A percentile compares a stretch with the other conserved stretches of the same genome.
phyloP scores from a whole-genome alignment of 108 stramenopile species.

The Cyclostephanos tholiformis region DNA sequence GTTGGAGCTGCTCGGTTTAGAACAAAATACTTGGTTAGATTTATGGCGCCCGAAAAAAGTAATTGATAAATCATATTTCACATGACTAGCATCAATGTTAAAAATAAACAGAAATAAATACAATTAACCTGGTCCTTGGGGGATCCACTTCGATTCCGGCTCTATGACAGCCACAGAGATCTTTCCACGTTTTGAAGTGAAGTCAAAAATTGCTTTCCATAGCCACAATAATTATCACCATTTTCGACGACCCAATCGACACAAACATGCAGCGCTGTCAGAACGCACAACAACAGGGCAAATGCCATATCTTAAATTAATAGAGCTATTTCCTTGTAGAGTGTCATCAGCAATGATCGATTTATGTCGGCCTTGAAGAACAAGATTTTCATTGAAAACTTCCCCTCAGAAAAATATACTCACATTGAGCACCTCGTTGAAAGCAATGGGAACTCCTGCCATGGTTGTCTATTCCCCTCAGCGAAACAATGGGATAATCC shows the following conservation, averaged over 20 bases:
- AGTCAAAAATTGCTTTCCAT: slow-evolving; percentile 13
- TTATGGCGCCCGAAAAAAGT: background rate
- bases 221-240: no score
- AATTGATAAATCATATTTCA: background rate
- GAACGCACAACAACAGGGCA: no score
- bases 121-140: no score
- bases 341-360: no score
- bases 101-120: no score
- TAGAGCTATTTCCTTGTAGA: background rate
- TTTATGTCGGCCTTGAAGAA: background rate
- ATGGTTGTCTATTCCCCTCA: slow-evolving; percentile 23
- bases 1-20: slow-evolving; percentile 70
- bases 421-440: slow-evolving; percentile 87
- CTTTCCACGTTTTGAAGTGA: slow-evolving; percentile 19
- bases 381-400: background rate
- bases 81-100: no score
- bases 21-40: slow-evolving; percentile 16
- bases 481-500: no score
- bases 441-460: slow-evolving; percentile 72
- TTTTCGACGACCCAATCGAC: no score
- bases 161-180: no score
- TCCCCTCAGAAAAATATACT: slow-evolving; percentile 36
- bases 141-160: no score
- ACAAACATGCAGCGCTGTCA: no score
- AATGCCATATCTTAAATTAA: no score